Evolutionary conservation across 768 basidiomycete genomes (phyloP).

Genomic region (Naematelia encephala): DNA sequence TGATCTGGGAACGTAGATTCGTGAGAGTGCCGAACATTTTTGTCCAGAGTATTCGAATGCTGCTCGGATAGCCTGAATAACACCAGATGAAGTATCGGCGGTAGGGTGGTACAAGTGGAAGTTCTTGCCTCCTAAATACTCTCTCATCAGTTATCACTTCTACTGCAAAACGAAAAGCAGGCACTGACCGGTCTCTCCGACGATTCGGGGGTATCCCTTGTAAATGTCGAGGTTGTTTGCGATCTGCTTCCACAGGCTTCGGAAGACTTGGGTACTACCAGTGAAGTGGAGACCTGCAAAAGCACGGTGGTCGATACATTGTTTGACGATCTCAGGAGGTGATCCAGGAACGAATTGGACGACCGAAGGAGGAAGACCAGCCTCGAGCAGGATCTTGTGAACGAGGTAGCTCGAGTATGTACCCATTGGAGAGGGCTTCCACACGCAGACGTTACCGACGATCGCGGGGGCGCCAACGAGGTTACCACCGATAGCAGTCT

Average conservation of each 20-base stretch:
- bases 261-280: slow-evolving; percentile 91
- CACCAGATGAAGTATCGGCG: slow-evolving; percentile 86
- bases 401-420: slow-evolving; percentile 92
- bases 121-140: slow-evolving; percentile 70
- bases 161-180: neutral
- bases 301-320: slow-evolving; percentile 69
- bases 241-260: slow-evolving; percentile 94
- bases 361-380: slow-evolving; percentile 88
- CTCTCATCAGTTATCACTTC: too few species aligned
- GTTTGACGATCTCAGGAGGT: slow-evolving; percentile 76
- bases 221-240: slow-evolving; percentile 82
- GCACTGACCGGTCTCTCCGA: slow-evolving; percentile 80
- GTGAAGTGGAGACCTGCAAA: slow-evolving; percentile 96
- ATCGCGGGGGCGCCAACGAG: slow-evolving; percentile 77
- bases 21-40: slow-evolving; percentile 92
- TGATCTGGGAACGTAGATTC: slow-evolving; percentile 82
- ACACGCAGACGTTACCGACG: slow-evolving; percentile 89
- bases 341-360: slow-evolving; percentile 94
- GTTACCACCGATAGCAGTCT: slow-evolving; percentile 93
- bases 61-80: slow-evolving; percentile 75
- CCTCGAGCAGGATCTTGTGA: slow-evolving; percentile 85
- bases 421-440: slow-evolving; percentile 96
- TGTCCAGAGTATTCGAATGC: slow-evolving; percentile 99
- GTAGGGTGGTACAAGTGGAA: slow-evolving; percentile 88
- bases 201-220: slow-evolving; percentile 84